These are phyloP conservation scores for Pythium aquatile DNA, from an alignment of 352 stramenopile species.

Conservation along the genomic window DNA sequence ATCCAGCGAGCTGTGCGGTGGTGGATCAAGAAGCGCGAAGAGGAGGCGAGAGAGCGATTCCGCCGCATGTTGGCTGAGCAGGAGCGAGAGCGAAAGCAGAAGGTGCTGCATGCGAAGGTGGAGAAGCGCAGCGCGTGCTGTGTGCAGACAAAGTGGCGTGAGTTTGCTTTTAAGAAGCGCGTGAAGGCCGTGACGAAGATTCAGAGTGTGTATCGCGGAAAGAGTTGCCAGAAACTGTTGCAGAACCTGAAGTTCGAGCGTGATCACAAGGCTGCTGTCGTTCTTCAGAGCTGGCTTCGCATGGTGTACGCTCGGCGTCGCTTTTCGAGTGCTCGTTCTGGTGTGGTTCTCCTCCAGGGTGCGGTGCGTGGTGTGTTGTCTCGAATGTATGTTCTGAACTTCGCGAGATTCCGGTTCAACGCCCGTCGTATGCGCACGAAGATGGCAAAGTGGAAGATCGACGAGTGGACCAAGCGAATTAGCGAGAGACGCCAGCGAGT, in stretches of 20 bases:
- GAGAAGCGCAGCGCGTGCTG: slow-evolving; percentile 21
- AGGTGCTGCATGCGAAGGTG: slow-evolving; percentile 24
- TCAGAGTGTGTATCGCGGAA: slow-evolving; percentile 27
- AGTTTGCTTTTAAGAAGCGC: slow-evolving; percentile 10
- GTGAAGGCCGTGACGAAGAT: slow-evolving; percentile 32
- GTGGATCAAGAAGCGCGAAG: slow-evolving; percentile 15
- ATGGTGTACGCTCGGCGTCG: not conserved
- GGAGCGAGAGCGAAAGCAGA: slow-evolving; percentile 15
- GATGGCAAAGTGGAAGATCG: slow-evolving; percentile 27
- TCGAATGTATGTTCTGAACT: slow-evolving; percentile 13
- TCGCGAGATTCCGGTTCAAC: slow-evolving; percentile 13
- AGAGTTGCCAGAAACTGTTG: slow-evolving; percentile 27
- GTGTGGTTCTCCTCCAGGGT: slow-evolving; percentile 13
- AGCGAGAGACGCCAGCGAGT: slow-evolving; percentile 10
- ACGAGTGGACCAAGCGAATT: slow-evolving; percentile 10
- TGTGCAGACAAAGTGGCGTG: slow-evolving; percentile 39
- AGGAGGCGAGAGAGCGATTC: slow-evolving; percentile 20
- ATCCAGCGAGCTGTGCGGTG: slow-evolving; percentile 17
- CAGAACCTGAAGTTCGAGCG: slow-evolving; percentile 31
- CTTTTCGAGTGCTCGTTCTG: not conserved
- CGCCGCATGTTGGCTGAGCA: slow-evolving; percentile 23
- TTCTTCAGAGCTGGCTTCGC: slow-evolving; percentile 13
- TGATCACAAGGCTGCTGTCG: slow-evolving; percentile 15
- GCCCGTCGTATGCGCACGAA: slow-evolving; percentile 10
- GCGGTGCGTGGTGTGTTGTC: slow-evolving; percentile 8